phyloP scores from a whole-genome alignment of 2,329 filamentous ascomycete species.

The Aspergillus latus region DNA sequence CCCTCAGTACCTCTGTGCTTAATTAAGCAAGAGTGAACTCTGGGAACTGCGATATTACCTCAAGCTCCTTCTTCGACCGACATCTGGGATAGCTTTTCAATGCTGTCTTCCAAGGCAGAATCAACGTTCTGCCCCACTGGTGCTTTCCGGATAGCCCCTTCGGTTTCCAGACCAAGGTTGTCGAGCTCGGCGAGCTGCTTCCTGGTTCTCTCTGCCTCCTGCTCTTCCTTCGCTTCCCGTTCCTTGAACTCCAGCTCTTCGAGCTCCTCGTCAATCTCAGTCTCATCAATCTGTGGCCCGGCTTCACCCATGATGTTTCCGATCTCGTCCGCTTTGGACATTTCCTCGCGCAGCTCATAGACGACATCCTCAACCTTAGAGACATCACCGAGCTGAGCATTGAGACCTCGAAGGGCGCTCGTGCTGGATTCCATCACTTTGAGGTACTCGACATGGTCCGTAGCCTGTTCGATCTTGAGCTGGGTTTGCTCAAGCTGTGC shows the following conservation, averaged over 20 bases:
- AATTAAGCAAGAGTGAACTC: too few relatives aligned
- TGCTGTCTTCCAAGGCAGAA: slow-evolving; percentile 38
- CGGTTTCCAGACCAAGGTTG: slow-evolving; percentile 43
- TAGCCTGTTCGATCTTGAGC: slow-evolving; percentile 78
- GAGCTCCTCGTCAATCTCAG: slow-evolving; percentile 83
- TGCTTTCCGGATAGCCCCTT: slow-evolving; percentile 37
- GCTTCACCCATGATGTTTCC: slow-evolving; percentile 71
- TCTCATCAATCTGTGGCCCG: slow-evolving; percentile 66
- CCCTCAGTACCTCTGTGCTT: neutral
- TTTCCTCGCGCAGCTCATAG: slow-evolving; percentile 73
- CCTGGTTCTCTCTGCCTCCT: slow-evolving; percentile 52
- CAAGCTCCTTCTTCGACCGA: slow-evolving; percentile 36
- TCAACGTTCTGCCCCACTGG: slow-evolving; percentile 30
- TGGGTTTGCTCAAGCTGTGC: slow-evolving; percentile 81
- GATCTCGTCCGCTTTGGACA: slow-evolving; percentile 79
- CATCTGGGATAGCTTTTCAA: slow-evolving; percentile 43
- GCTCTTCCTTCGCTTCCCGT: slow-evolving; percentile 47
- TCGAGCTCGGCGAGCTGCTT: slow-evolving; percentile 52
- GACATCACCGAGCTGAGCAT: slow-evolving; percentile 73
- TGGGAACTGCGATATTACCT: too few relatives aligned
- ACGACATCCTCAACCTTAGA: slow-evolving; percentile 75
- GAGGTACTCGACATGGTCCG: slow-evolving; percentile 80
- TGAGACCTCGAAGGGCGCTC: slow-evolving; percentile 69
- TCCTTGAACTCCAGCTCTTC: slow-evolving; percentile 69
- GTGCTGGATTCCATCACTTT: slow-evolving; percentile 78